Base-by-base conservation (phyloP, 129 eudicot genomes). In the Artemisia tridentata region DNA sequence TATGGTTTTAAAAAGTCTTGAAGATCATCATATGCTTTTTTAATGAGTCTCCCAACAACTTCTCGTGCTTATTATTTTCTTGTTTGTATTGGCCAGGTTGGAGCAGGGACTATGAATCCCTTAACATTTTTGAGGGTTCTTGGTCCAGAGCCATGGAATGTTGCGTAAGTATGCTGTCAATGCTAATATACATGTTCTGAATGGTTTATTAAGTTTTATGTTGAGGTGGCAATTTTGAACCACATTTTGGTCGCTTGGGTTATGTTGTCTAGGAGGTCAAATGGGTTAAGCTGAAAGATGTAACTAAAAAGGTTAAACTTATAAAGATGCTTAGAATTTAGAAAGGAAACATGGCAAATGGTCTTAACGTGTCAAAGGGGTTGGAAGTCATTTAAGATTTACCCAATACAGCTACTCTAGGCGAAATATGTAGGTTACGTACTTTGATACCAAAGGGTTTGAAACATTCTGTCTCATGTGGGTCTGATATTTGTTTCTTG, bases 141-240 rank as follows among this genome's bases (percentile, higher is more conserved):
- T 77, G 99, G 99, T 58, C 99, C 99, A 77, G 99, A 93, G 72
- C 99, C 99, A 45, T 93, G 99, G 99, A 93, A 90, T 82, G 97
- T 93, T 80, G 99, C 97, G 97, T 93, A 87, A 92, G 98, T 81
- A 62, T 85, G 78, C 79, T 74, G 43, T 73, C 31, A 60, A 43
- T 14, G 59, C 34, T 38, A 25, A 21, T 49, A 76, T 23, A 68
- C 5, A 29, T 31, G 47, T 48, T 60, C 17, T 60, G 0, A 56
- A 68, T 76, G 11, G 46, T 41, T 29, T 63, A 17, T 55, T 16
- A 62, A 55, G 45, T 72, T 27, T 62, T 47, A 20, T 46, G 11
- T 17, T 38, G 45, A 38, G 10, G 45, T 38, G 45, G 45, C 45
- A 38, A 38, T 38, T 38, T 38, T 38, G 45, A 7, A 38, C 0